phyloP scores from a whole-genome alignment of 495 filamentous ascomycete species.

The Neurospora discreta region DNA sequence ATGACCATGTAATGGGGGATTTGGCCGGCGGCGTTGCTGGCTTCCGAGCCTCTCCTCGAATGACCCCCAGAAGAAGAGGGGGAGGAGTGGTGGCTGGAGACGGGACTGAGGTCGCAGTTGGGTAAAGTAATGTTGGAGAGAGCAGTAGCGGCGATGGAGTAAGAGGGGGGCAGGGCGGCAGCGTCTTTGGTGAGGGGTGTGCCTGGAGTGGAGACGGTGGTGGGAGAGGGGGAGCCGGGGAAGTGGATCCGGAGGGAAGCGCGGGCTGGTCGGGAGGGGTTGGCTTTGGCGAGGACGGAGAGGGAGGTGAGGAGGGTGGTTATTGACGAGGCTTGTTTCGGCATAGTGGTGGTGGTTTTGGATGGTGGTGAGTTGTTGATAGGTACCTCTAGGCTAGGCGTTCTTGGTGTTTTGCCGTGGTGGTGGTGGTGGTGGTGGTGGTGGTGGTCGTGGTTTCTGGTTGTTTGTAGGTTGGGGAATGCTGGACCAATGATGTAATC shows the following conservation, averaged over 20 bases:
- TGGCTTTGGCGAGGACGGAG: slow-evolving; percentile 5
- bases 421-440: background rate
- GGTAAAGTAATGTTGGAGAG: slow-evolving; percentile 11
- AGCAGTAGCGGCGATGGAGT: slow-evolving; percentile 13
- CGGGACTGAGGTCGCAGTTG: slow-evolving; percentile 5
- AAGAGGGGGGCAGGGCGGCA: slow-evolving; percentile 7
- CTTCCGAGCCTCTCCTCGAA: background rate
- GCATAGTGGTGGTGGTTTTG: slow-evolving; percentile 6
- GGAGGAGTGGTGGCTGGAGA: slow-evolving; percentile 10
- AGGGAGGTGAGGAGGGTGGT: slow-evolving; percentile 10
- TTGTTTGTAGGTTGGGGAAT: background rate
- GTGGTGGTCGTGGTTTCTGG: too few relatives aligned
- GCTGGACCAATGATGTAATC: background rate
- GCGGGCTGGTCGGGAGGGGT: background rate
- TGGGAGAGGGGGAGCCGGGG: background rate
- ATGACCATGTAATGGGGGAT: slow-evolving; percentile 33
- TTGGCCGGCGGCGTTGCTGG: background rate
- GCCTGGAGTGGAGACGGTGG: slow-evolving; percentile 10
- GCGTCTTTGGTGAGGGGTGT: slow-evolving; percentile 6
- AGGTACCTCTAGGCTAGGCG: background rate
- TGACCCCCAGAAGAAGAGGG: background rate
- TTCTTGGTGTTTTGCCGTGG: background rate
- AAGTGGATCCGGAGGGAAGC: slow-evolving; percentile 19
- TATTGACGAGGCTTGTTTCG: slow-evolving; percentile 9
- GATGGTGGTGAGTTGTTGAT: background rate